phyloP scores from a whole-genome alignment of 257 asterid genomes.

The Handroanthus guayacan region DNA sequence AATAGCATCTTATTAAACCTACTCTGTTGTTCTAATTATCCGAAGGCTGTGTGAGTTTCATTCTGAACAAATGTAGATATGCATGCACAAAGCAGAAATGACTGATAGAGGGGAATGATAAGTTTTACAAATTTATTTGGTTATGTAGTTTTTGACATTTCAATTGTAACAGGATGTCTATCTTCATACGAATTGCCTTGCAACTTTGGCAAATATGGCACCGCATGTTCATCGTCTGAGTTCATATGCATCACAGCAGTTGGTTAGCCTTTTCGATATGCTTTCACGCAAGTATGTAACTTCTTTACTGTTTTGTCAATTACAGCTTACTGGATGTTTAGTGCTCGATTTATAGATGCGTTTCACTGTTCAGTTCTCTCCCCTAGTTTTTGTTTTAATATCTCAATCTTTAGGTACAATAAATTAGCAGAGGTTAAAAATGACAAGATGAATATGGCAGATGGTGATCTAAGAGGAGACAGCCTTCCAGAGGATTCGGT shows the following conservation, averaged over 20 bases:
- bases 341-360: constrained; percentile 27
- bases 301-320: constrained; percentile 19
- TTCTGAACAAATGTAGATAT: constrained; percentile 3
- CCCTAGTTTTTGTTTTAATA: constrained; percentile 20
- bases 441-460: constrained; percentile 62
- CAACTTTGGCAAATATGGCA: constrained; percentile 93
- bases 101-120: background rate
- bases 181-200: constrained; percentile 94
- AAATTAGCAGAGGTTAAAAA: constrained; percentile 88
- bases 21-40: constrained; percentile 1
- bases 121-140: constrained; percentile 12
- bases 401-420: constrained; percentile 68
- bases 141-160: constrained; percentile 36
- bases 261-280: constrained; percentile 97
- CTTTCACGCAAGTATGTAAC: constrained; percentile 94
- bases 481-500: constrained; percentile 74
- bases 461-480: constrained; percentile 65
- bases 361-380: constrained; percentile 24
- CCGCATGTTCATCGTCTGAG: constrained; percentile 87
- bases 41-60: constrained; percentile 14
- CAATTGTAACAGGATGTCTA: constrained; percentile 76
- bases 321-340: constrained; percentile 16
- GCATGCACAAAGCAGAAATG: background rate
- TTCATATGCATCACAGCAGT: constrained; percentile 91
- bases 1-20: constrained; percentile 9